Evolutionary conservation across 2,329 filamentous ascomycete genomes (phyloP), one percentile per base, ranked within the genome.

Genomic region (Colletotrichum sansevieriae): DNA sequence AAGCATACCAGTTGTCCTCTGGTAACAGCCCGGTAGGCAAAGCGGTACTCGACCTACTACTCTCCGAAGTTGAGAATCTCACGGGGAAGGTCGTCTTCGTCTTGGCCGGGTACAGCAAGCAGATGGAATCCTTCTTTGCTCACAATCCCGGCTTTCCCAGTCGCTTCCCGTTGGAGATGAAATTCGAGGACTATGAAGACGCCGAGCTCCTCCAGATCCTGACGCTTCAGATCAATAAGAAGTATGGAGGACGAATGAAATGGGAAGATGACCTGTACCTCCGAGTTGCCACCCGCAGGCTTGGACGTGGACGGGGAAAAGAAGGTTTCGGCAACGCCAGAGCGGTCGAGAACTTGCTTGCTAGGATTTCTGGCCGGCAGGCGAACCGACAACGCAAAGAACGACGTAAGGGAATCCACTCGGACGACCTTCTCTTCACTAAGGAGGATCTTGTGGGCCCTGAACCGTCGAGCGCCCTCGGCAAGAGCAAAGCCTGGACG

Each of bases 101-200:
- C 0, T 80, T 95, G 3, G 92, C 92, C 0, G 92, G 93, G 0
- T 95, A 95, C 76, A 83, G 83, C 56, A 90, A 89, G 72, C 84
- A 92, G 70, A 95, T 95, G 92, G 91, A 95, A 72, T 84, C 84
- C 0, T 93, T 95, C 75, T 94, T 93, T 54, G 83, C 87, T 0
- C 91, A 94, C 69, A 95, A 95, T 51, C 88, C 88, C 0, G 92
- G 92, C 0, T 81, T 95, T 3, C 82, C 86, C 0, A 92, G 91
- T 71, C 88, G 92, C 0, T 90, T 95, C 43, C 92, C 92, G 0
- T 80, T 87, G 11, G 79, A 84, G 39, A 82, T 95, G 73, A 83
- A 87, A 47, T 95, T 95, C 64, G 80, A 85, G 0, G 92, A 95
- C 75, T 95, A 93, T 70, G 80, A 81, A 0, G 90, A 95, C 54